phyloP scores from a whole-genome alignment of 257 asterid genomes.

The Fraxinus excelsior region DNA sequence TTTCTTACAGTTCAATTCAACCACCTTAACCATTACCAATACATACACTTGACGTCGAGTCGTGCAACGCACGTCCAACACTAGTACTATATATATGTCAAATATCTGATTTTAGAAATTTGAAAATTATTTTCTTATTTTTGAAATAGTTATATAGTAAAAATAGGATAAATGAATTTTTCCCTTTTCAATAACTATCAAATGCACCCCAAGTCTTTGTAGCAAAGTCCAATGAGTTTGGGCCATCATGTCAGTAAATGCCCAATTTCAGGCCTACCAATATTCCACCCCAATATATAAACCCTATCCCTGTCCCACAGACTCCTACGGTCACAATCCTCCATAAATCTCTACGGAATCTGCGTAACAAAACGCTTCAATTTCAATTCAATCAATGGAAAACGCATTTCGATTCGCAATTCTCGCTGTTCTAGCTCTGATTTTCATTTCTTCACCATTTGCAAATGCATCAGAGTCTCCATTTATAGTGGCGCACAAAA shows the following conservation, averaged over 20 bases:
- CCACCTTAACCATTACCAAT: too few species aligned
- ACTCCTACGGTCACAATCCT: not conserved
- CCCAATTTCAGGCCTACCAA: not conserved
- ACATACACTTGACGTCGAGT: too few species aligned
- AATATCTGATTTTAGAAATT: too few species aligned
- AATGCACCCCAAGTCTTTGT: too few species aligned
- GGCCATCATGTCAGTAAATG: not conserved
- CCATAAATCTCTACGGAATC: slow-evolving; percentile 12
- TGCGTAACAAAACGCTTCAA: slow-evolving; percentile 4
- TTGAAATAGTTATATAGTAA: too few species aligned
- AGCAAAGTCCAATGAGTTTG: not conserved
- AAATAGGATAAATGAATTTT: too few species aligned
- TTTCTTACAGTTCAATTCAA: too few species aligned
- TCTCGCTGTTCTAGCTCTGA: slow-evolving; percentile 24
- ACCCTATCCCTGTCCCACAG: not conserved
- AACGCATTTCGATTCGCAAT: slow-evolving; percentile 15
- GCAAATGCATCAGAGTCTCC: slow-evolving; percentile 40
- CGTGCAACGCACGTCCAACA: too few species aligned
- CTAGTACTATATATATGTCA: too few species aligned
- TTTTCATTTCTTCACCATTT: slow-evolving; percentile 25
- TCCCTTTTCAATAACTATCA: too few species aligned
- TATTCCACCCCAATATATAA: not conserved
- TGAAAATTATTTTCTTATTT: too few species aligned
- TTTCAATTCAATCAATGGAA: slow-evolving; percentile 37
- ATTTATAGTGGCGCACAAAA: slow-evolving; percentile 58